Evolutionary conservation across 495 filamentous ascomycete genomes (phyloP), one percentile per base, ranked within the genome.

Genomic region (Tuber magnatum): DNA sequence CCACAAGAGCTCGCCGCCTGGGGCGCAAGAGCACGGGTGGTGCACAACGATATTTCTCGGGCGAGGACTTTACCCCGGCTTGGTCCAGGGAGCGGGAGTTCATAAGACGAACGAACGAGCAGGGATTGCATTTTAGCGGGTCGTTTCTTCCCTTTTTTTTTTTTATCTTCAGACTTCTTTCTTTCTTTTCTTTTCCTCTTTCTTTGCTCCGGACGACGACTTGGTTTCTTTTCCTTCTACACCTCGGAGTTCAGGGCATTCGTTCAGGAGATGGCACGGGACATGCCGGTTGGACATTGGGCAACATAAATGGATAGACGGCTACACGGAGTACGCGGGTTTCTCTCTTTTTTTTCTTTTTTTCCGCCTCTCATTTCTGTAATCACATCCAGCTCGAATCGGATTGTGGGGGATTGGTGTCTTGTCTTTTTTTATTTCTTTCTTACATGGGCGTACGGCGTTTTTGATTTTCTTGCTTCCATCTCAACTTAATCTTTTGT

Each of bases 1-100:
- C 56, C 41, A 69, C 41, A 68, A 32, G 72, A 73, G 56, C 56
- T 65, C 42, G 68, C 69, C 75, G 74, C 76, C 76, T 78, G 76
- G 76, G n/a, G 76, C 76, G 75, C 73, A 51, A 35, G 56, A 20
- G 56, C 56, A 20, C 28, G 28, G 28, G 18, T 35, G 56, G 56
- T 14, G 16, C 56, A 35, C 28, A 65, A 65, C 56, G 56, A 65
- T 35, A 65, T 32, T 35, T 35, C 56, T 35, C 16, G 6, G n/a
- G n/a, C 32, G 56, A 65, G 56, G 56, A 65, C 56, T 65, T 65
- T 65, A 65, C 56, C 18, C 56, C 56, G 28, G 56, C 56, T 65
- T 65, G 28, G 56, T 32, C 56, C 18, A 35, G 56, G 28, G 56
- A 65, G 56, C 56, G 28, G 56, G 56, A 65, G 32, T 65, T 18